Percentiles rank a stretch among this genome's conserved stretches.
Evolutionary conservation across 768 basidiomycete species (phyloP).

Genomic region (Mycena maculata): DNA sequence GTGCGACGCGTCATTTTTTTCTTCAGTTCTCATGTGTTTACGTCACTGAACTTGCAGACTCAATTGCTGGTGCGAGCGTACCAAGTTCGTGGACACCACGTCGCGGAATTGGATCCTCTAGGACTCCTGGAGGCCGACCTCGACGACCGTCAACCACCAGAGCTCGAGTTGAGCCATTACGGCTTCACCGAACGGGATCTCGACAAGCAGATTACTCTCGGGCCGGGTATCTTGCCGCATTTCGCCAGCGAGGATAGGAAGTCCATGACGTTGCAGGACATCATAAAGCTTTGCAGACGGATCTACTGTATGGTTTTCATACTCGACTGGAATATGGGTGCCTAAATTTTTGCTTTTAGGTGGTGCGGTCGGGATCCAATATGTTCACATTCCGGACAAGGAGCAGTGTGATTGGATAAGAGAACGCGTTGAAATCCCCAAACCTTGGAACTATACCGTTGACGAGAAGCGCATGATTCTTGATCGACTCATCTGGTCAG

Average conservation of each 20-base stretch:
- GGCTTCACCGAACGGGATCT: constrained; percentile 96
- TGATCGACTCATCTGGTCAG: constrained; percentile 99
- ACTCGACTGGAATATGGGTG: not conserved
- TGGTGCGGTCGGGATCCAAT: constrained; percentile 90
- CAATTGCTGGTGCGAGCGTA: constrained; percentile 98
- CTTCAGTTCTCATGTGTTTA: constrained; percentile 10
- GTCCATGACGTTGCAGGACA: constrained; percentile 90
- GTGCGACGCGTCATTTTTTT: constrained; percentile 54
- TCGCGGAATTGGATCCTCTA: constrained; percentile 95
- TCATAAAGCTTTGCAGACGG: constrained; percentile 89
- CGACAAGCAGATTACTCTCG: constrained; percentile 93
- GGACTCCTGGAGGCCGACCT: constrained; percentile 94
- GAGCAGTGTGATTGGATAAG: constrained; percentile 99
- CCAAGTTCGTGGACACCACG: constrained; percentile 98
- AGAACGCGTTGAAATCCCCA: constrained; percentile 93
- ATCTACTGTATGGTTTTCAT: constrained; percentile 84
- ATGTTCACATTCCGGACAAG: constrained; percentile 97
- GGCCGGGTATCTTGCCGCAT: constrained; percentile 95
- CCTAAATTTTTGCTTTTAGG: constrained; percentile 55
- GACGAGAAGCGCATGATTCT: constrained; percentile 99
- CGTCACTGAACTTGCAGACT: constrained; percentile 66
- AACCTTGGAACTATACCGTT: constrained; percentile 97
- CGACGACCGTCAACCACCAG: constrained; percentile 80
- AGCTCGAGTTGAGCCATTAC: constrained; percentile 93
- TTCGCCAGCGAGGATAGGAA: constrained; percentile 89